Evolutionary conservation across 106 monocot species (phyloP), one percentile per base, ranked within the genome.

Genomic region (Dioscorea zingiberensis): DNA sequence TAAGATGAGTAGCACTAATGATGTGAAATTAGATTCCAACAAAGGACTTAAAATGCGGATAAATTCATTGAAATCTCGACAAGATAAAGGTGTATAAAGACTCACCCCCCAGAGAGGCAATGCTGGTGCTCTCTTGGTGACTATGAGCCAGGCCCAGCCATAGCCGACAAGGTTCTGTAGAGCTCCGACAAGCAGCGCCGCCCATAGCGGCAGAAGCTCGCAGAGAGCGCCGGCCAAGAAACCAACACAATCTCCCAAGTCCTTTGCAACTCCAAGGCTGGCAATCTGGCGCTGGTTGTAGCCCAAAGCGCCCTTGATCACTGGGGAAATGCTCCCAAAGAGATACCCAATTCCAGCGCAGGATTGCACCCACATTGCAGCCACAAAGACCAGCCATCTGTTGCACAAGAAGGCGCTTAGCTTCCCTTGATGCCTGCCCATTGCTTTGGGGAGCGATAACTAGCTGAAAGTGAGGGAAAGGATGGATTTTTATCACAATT

Each of bases 341-440:
- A 78, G 54, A 54, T 78, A 78, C 3, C 71, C 77, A 23, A 78
- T 25, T n/a, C 78, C 78, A 10, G 78, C 78, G 7, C 65, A 65
- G 7, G 78, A 47, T 59, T 71, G 71, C 10, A 78, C 27, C 78
- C 78, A 78, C 66, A 72, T 78, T 59, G 72, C 58, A 21, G 67
- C 78, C 55, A 78, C 78, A 27, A 78, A 73, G 15, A 73, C 78
- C 67, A 78, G 68, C 78, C 78, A 78, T 62, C 78, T 59, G 68
- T 78, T 73, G 73, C 63, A 73, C 28, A 63, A 13, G 30, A 78
- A 72, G 12, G 62, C 60, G 19, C 48, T 17, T n/a, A 65, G 25
- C 25, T 24, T 58, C 17, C 58, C 58, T 38, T 38, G 38, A 38
- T 38, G 38, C 38, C 38, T 38, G 38, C 38, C 38, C 38, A 38